These are phyloP conservation scores for Hevea brasiliensis DNA, from an alignment of 345 rosid species.

Conservation along the genomic window DNA sequence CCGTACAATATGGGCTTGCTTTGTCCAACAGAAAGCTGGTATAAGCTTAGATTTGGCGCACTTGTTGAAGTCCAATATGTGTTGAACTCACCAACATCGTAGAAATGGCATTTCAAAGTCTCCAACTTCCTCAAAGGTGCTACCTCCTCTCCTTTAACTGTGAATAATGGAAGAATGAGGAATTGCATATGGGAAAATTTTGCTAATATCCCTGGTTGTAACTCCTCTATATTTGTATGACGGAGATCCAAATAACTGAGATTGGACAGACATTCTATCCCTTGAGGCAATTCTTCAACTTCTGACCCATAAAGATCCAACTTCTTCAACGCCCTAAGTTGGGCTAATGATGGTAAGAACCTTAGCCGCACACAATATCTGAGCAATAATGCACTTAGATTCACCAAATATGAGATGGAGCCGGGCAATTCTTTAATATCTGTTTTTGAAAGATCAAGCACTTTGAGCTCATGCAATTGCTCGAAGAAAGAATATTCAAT, in stretches of 20 bases:
- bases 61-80: not conserved
- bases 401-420: conserved; percentile 17
- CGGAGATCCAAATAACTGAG: conserved; percentile 19
- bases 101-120: not conserved
- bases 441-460: not conserved
- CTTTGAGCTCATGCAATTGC: not conserved
- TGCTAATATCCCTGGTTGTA: conserved; percentile 10
- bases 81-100: not conserved
- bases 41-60: not conserved
- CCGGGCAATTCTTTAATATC: conserved; percentile 2
- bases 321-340: conserved; percentile 12
- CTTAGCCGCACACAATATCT: accelerated
- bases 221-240: too few species aligned
- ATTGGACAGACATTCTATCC: conserved; percentile 21
- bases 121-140: conserved; percentile 7
- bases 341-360: conserved; percentile 23
- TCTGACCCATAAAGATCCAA: conserved; percentile 10
- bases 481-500: conserved; percentile 6
- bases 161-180: not conserved
- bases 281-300: conserved; percentile 22
- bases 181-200: conserved; percentile 5
- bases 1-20: too few species aligned
- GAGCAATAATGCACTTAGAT: conserved; percentile 21
- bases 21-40: not conserved
- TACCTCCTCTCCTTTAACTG: conserved; percentile 2